Percentiles rank a stretch among this genome's conserved stretches.
These are phyloP conservation scores for Trichoderma orchidacearum DNA, from an alignment of 495 filamentous ascomycete genomes.

Conservation along the genomic window DNA sequence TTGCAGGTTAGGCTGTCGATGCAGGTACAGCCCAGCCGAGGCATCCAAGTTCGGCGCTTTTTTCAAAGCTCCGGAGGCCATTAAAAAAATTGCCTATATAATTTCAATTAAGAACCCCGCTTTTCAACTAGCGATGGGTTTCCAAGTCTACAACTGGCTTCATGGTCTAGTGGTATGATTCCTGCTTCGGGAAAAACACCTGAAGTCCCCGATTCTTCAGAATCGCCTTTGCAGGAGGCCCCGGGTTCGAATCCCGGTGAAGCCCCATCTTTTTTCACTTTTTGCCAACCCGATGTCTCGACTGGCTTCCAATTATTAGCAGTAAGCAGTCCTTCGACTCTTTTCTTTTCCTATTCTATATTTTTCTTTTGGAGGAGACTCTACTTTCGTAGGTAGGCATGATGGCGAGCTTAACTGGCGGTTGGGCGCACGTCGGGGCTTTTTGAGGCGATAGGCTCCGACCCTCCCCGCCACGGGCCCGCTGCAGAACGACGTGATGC, in stretches of 20 bases:
- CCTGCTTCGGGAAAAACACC: constrained; percentile 1
- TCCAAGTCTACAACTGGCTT: constrained; percentile 2
- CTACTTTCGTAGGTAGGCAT: not conserved
- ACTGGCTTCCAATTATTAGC: not conserved
- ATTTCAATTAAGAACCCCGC: not conserved
- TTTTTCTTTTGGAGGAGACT: too few species aligned
- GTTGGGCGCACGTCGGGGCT: too few species aligned
- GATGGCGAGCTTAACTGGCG: too few species aligned
- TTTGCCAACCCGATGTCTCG: not conserved
- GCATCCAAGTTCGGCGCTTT: not conserved
- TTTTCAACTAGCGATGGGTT: not conserved
- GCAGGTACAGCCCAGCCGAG: not conserved
- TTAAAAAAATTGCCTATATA: not conserved
- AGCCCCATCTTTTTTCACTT: constrained; percentile 1
- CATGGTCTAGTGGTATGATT: constrained; percentile 4
- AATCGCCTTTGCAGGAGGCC: constrained; percentile 2
- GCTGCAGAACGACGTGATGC: not conserved
- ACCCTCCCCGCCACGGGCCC: not conserved
- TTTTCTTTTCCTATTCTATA: too few species aligned
- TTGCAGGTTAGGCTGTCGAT: not conserved
- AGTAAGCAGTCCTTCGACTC: not conserved
- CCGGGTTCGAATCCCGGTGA: constrained; percentile 3
- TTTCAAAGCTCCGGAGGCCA: too few species aligned
- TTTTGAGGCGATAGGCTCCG: too few species aligned
- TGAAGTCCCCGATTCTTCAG: constrained; percentile 1